These are phyloP conservation scores for Claviceps sp. DNA, from an alignment of 2,329 filamentous ascomycete genomes.

Conservation along the genomic window DNA sequence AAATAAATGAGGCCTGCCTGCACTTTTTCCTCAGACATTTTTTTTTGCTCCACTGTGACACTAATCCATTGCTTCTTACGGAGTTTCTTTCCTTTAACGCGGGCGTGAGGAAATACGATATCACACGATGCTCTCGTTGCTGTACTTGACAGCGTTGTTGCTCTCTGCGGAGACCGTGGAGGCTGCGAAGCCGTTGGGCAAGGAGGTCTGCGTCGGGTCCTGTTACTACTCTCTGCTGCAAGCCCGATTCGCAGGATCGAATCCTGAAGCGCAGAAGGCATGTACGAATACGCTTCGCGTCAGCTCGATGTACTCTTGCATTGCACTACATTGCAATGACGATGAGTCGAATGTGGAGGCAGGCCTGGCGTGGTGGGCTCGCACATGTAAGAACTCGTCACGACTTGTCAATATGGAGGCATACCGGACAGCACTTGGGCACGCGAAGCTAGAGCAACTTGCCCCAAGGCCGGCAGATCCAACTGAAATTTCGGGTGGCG, in stretches of 20 bases:
- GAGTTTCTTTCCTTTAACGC: neutral
- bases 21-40: neutral
- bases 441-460: neutral
- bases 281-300: constrained; percentile 10
- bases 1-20: neutral
- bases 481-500: neutral
- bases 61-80: neutral
- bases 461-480: neutral
- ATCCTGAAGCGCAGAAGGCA: constrained; percentile 6
- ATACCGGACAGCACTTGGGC: constrained; percentile 6
- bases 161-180: neutral
- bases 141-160: neutral
- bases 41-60: neutral
- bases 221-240: constrained; percentile 11
- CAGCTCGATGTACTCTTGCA: constrained; percentile 9
- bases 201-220: constrained; percentile 9
- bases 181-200: constrained; percentile 10
- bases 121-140: neutral
- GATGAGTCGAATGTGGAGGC: constrained; percentile 4
- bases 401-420: constrained; percentile 6
- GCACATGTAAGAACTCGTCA: constrained; percentile 9
- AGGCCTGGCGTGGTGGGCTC: constrained; percentile 10
- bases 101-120: neutral
- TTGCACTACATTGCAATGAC: constrained; percentile 6
- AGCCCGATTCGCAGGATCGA: constrained; percentile 6